Percentiles rank a stretch among this genome's conserved stretches.
These are phyloP conservation scores for Myochromella boudieri DNA, from an alignment of 768 basidiomycete genomes.

Conservation along the genomic window DNA sequence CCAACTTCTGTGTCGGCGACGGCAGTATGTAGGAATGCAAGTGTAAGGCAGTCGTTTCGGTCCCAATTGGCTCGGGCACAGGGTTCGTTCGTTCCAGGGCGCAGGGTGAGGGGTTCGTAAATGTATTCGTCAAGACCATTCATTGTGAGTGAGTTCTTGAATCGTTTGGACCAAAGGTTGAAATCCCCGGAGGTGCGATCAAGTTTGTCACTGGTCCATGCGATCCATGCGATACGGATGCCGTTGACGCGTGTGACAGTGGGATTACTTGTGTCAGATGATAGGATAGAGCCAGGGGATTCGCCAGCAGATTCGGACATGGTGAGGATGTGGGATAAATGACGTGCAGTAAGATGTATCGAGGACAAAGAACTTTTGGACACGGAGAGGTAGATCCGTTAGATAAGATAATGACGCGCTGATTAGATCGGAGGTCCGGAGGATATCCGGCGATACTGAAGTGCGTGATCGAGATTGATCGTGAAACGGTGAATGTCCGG, in stretches of 20 bases:
- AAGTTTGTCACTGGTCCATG: not conserved
- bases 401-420: not conserved
- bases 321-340: not conserved
- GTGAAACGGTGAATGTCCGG: too few relatives aligned
- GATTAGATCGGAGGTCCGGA: not conserved
- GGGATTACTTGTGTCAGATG: not conserved
- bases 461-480: too few relatives aligned
- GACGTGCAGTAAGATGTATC: not conserved
- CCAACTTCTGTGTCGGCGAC: not conserved
- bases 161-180: not conserved
- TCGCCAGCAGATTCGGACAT: too few relatives aligned
- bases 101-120: not conserved
- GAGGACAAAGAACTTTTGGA: not conserved
- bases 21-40: not conserved
- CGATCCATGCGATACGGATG: not conserved
- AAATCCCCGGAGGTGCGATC: not conserved
- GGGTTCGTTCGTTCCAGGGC: not conserved
- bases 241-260: not conserved
- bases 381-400: too few relatives aligned
- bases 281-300: too few relatives aligned
- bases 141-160: not conserved
- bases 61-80: not conserved
- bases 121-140: slow-evolving; percentile 1
- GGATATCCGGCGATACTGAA: too few relatives aligned
- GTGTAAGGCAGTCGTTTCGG: not conserved